Evolutionary conservation across 495 filamentous ascomycete species (phyloP), one percentile per base, ranked within the genome.

Genomic region (Penicillium maclennaniae): DNA sequence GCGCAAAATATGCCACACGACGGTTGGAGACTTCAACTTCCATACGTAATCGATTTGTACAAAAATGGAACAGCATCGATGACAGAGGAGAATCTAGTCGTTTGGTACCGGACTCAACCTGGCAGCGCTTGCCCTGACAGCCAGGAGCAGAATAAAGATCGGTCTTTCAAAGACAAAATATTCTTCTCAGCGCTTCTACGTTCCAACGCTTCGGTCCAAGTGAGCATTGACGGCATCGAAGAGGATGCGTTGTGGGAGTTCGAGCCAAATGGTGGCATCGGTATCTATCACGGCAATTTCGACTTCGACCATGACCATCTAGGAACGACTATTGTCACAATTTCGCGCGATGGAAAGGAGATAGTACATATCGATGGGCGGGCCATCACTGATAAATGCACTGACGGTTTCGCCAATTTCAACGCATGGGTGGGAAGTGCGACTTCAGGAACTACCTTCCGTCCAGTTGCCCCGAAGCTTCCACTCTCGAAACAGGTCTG

Each of bases 31-130:
- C 60, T 66, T 3, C 67, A 83, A 3, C 70, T 88, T 10, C 83
- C 83, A 0, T 86, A 81, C 55, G 79, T 83, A 51, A 87, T 89
- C 51, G 76, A 71, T 19, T 70, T 79, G 6, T 88, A 82, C 70
- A 86, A 87, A 55, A 68, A 74, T 7, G 79, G 74, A 2, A 74
- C 63, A n/a, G 56, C 73, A 0, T 58, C 75, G 8, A 67, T 82
- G 26, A 63, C 68, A 0, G 58, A 70, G 0, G 73, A 44, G 73
- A 82, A 79, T 17, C 68, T 87, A 3, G 71, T 81, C 10, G 80
- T 75, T 17, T 89, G 86, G 86, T 90, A 90, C 64, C 83, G 86
- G 16, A 53, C 68, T 0, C 69, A 69, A 10, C 68, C 73, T 9
- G 60, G 60, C n/a, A 42, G 42, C 26, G 58, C 66, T 17, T 71